Conservation (phyloP, 2,329 filamentous ascomycete genomes). For the Rugonectria rugulosa region DNA sequence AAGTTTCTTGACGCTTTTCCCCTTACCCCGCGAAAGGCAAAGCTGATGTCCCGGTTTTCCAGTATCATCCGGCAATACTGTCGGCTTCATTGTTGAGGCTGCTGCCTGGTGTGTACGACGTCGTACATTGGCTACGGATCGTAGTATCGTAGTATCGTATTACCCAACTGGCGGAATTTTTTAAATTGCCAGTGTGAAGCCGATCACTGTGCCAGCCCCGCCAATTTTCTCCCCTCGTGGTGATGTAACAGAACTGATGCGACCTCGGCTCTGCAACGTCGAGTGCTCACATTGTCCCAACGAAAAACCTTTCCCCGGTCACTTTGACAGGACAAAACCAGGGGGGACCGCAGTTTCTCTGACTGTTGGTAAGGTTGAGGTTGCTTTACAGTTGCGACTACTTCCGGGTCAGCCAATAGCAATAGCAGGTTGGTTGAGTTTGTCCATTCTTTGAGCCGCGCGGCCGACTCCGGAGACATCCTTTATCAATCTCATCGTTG, state of each 20-base stretch:
- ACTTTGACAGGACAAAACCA: not conserved
- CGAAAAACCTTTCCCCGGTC: not conserved
- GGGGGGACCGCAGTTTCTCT: not conserved
- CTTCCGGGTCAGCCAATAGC: not conserved
- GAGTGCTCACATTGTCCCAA: not conserved
- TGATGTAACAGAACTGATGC: conserved; percentile 8
- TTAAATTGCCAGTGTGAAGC: not conserved
- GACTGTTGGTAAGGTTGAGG: not conserved
- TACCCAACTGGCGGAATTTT: conserved; percentile 3
- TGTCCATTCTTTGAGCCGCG: not conserved
- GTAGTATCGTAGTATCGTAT: no score
- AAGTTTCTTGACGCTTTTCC: not conserved
- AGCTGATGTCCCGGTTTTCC: not conserved
- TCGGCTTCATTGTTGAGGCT: not conserved
- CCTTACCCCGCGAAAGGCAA: not conserved
- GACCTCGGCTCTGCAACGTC: not conserved
- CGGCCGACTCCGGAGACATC: not conserved
- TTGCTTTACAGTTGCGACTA: not conserved
- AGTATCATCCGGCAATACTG: not conserved
- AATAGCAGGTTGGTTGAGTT: not conserved
- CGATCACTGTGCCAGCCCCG: not conserved
- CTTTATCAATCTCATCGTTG: not conserved
- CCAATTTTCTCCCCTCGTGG: not conserved
- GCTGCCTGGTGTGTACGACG: not conserved
- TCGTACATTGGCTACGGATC: no score